phyloP scores from a whole-genome alignment of 2,329 filamentous ascomycete species.

The Diaporthe destruens region DNA sequence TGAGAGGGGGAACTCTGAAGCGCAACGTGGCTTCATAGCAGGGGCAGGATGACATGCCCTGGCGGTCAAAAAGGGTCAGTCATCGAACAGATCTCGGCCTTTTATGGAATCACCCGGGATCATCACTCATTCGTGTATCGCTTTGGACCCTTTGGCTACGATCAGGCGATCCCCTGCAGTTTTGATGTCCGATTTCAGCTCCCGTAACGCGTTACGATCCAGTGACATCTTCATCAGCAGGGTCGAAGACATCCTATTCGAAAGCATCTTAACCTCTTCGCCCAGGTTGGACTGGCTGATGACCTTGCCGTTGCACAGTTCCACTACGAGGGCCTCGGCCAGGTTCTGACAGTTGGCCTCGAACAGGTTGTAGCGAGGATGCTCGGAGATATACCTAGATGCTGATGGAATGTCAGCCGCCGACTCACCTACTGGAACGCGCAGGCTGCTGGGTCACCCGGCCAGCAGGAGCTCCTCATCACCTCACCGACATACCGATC shows the following conservation, averaged over 20 bases:
- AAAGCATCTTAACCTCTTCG: conserved; percentile 48
- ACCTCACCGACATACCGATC: conserved; percentile 44
- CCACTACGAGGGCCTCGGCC: conserved; percentile 49
- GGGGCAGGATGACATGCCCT: too few species aligned
- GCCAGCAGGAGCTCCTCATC: neutral
- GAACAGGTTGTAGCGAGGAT: conserved; percentile 50
- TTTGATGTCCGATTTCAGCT: conserved; percentile 41
- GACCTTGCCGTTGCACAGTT: conserved; percentile 49
- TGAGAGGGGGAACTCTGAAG: neutral
- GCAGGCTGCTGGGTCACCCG: neutral
- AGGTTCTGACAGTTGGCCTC: conserved; percentile 51
- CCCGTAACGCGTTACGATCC: conserved; percentile 33
- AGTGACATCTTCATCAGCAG: conserved; percentile 48
- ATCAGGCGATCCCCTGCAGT: conserved; percentile 40
- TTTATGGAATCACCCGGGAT: neutral
- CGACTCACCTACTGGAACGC: neutral
- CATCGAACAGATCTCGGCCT: neutral
- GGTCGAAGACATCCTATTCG: conserved; percentile 47
- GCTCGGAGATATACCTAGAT: conserved; percentile 46
- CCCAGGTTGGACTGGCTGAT: conserved; percentile 50
- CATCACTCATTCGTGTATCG: conserved; percentile 34
- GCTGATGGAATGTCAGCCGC: conserved; percentile 43
- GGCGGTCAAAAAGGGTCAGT: neutral
- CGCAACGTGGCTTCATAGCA: neutral
- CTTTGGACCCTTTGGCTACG: conserved; percentile 38